Percentiles rank a stretch among this genome's conserved stretches.
These are phyloP conservation scores for Sporothrix globosa DNA, from an alignment of 2,329 filamentous ascomycete genomes.

Conservation along the genomic window DNA sequence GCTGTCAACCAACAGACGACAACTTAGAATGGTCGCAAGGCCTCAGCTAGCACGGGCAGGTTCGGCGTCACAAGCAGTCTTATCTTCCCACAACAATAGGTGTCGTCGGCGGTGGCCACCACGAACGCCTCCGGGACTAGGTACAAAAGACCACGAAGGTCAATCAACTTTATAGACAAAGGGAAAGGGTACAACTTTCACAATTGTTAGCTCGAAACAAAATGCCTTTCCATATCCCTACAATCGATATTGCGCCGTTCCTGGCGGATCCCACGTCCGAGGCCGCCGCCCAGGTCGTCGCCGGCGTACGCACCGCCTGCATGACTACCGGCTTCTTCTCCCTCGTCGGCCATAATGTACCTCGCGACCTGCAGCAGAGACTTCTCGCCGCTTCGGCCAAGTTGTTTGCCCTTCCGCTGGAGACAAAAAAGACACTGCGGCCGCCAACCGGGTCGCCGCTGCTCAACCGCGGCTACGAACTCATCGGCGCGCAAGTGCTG, in stretches of 20 bases:
- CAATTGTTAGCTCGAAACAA: background rate
- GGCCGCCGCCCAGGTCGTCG: constrained; percentile 41
- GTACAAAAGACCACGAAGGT: background rate
- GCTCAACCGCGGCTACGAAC: constrained; percentile 55
- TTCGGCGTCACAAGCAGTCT: background rate
- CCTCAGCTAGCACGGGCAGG: background rate
- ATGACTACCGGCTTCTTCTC: constrained; percentile 42
- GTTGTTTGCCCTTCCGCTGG: constrained; percentile 54
- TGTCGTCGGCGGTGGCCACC: constrained; percentile 12
- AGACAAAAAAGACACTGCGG: constrained; percentile 50
- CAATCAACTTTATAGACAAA: no score
- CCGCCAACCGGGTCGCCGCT: constrained; percentile 30
- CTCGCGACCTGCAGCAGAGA: constrained; percentile 36
- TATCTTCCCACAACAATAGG: background rate
- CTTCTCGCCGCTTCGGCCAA: constrained; percentile 43
- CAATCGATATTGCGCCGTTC: constrained; percentile 44
- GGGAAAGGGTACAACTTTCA: background rate
- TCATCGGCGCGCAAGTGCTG: constrained; percentile 51
- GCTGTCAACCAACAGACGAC: background rate
- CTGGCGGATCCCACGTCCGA: constrained; percentile 40
- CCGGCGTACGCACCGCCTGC: constrained; percentile 42
- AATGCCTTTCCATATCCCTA: constrained; percentile 40
- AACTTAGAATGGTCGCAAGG: background rate
- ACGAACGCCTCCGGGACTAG: background rate
- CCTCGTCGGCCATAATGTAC: constrained; percentile 40